Evolutionary conservation across 1,139 yeast genomes (phyloP), one percentile per base, ranked within the genome.

Genomic region (Keqinozyma sinolaborantium): DNA sequence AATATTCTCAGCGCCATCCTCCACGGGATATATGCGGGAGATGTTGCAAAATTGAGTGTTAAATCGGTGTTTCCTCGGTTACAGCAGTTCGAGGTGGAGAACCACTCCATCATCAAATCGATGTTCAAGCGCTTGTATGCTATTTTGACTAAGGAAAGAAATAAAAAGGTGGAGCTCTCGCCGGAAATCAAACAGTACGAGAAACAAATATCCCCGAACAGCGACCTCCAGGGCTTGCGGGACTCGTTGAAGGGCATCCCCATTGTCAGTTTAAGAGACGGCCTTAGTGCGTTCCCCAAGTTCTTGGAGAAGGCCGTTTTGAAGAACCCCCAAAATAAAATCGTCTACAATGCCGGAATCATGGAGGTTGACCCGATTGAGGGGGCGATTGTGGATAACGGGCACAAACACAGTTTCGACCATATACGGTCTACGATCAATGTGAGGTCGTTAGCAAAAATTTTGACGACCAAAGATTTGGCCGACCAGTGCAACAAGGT

Each of bases 1-100:
- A 79, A 84, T 34, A 59, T 92, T 10, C 58, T 83, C 12, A 85
- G 95, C 53, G 97, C 96, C 0, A 61, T 90, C 3, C 64, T 83
- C 50, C 88, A 88, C 49, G 98, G 98, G 1, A 79, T 92, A 2
- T 92, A 88, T 53, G 97, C 95, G 4, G 97, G 95, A 2, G 95
- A 90, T 53, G 70, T 79, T 3, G 51, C 70, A 8, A 64, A 74
- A 37, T 60, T 92, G 28, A 84, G 95, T 57, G 77, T 83, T 0
- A 61, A 73, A 14, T 65, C 83, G 2, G 71, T 83, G 1, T 45
- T 81, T 36, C 76, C 78, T 0, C 43, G 58, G 10, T 48, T 86
- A 39, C 74, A 70, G 30, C 60, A 70, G 14, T 55, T 77, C 32
- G 96, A 86, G 51, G 50, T 60, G n/a, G 55, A 71, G 5, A 60